These are phyloP conservation scores for Dalbergia oliveri DNA, from an alignment of 306 rosid species.

Conservation along the genomic window DNA sequence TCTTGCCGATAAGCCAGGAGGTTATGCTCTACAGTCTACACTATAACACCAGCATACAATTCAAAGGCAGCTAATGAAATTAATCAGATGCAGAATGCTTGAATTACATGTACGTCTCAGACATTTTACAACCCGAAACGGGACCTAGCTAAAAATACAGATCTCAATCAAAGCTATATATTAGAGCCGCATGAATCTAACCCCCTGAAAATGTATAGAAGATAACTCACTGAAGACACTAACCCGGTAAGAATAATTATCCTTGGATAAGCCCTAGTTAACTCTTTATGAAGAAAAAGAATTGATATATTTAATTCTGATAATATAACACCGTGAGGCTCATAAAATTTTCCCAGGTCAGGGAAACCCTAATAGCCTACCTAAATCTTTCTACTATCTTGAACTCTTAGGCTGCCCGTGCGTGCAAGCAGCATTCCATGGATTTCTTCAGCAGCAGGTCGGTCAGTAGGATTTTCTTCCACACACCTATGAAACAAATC, in stretches of 20 bases:
- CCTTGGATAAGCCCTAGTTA: constrained; percentile 10
- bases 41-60: constrained; percentile 5
- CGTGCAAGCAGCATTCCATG: constrained; percentile 60
- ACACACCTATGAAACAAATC: constrained; percentile 80
- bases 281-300: constrained; percentile 36
- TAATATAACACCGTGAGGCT: constrained; percentile 44
- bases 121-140: constrained; percentile 29
- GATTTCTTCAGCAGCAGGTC: constrained; percentile 81
- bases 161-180: constrained; percentile 45
- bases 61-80: constrained; percentile 36
- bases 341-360: constrained; percentile 42
- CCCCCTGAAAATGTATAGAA: constrained; percentile 31
- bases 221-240: constrained; percentile 40
- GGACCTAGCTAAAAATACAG: constrained; percentile 51
- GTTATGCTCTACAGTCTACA: neutral
- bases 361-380: constrained; percentile 40
- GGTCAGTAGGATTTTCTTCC: constrained; percentile 66
- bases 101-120: constrained; percentile 32
- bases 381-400: constrained; percentile 53
- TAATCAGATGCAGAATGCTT: constrained; percentile 37
- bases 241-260: constrained; percentile 46
- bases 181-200: constrained; percentile 52
- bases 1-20: neutral
- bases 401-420: constrained; percentile 44
- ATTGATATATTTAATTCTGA: constrained; percentile 17